Evolutionary conservation across 345 rosid species (phyloP), one percentile per base, ranked within the genome.

Genomic region (Euphorbia pulcherrima): DNA sequence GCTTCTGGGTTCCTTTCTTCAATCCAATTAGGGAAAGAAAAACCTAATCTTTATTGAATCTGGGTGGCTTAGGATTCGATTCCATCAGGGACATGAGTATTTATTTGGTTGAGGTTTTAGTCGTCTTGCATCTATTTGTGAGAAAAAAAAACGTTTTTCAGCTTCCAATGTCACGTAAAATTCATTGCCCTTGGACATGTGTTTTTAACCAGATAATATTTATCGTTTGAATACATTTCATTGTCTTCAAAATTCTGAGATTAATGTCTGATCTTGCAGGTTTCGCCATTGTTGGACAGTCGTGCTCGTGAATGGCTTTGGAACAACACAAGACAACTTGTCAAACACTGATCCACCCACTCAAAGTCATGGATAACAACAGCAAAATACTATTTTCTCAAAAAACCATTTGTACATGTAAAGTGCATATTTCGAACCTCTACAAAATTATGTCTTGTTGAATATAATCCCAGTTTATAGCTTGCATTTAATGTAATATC

Each of bases 271-370:
- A 18, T 30, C 46, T 39, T 21, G 53, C 89, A 93, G 98, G 94
- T 93, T 76, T 90, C 98, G 17, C 92, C 91, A 1, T 77, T 90
- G 69, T 66, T 93, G 72, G 90, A 89, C 68, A 96, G 94, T 55
- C 78, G 84, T 26, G 88, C 87, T 24, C 75, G 68, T 18, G 80
- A 87, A 51, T 93, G 98, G 98, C 97, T 93, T 12, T 84, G 96
- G 94, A 76, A 81, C 86, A 89, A 84, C 83, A 93, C 97, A 0
- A 76, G 82, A 51, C 90, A 90, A 0, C 52, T 93, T 52, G 68
- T 73, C 48, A 75, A 81, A 58, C 69, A 70, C 59, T 89, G 83
- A 88, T 53, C n/a, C 6, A 26, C 18, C 28, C 9, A 54, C 4
- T 0, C 29, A 12, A 14, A 18, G n/a, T 62, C 17, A 11, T 40